phyloP scores from a whole-genome alignment of 2,329 filamentous ascomycete species.

The Cordyceps cicadae region DNA sequence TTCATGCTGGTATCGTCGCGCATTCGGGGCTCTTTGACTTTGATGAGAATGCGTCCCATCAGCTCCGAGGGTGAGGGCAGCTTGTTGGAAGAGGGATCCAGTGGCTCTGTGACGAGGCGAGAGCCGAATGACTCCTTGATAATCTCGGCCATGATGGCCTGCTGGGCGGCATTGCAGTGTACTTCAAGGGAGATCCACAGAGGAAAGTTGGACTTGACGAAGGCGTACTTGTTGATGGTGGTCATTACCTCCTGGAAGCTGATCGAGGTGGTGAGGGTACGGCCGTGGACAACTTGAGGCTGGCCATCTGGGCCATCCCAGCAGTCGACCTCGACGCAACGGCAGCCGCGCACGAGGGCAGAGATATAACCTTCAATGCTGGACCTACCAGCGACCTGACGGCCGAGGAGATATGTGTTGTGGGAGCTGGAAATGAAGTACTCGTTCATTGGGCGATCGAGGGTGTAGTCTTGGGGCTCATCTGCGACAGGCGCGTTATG shows the following conservation, averaged over 20 bases:
- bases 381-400: conserved; percentile 81
- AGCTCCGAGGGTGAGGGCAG: conserved; percentile 83
- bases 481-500: conserved; percentile 61
- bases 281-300: conserved; percentile 84
- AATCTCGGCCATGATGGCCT: conserved; percentile 78
- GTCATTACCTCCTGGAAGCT: conserved; percentile 87
- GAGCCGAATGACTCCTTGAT: conserved; percentile 78
- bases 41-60: conserved; percentile 77
- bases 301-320: conserved; percentile 89
- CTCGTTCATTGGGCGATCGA: conserved; percentile 84
- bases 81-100: conserved; percentile 58
- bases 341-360: conserved; percentile 78
- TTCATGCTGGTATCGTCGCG: conserved; percentile 36
- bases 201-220: conserved; percentile 76
- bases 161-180: conserved; percentile 78
- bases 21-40: conserved; percentile 72
- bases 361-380: conserved; percentile 94
- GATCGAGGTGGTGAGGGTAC: conserved; percentile 80
- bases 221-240: conserved; percentile 91
- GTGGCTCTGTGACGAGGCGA: conserved; percentile 67
- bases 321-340: conserved; percentile 95
- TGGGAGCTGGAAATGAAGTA: conserved; percentile 98
- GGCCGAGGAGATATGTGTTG: conserved; percentile 91
- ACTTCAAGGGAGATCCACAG: conserved; percentile 94
- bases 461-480: conserved; percentile 50